phyloP scores from a whole-genome alignment of 1,284 basidiomycete genomes.

The Tylopilus sp. region DNA sequence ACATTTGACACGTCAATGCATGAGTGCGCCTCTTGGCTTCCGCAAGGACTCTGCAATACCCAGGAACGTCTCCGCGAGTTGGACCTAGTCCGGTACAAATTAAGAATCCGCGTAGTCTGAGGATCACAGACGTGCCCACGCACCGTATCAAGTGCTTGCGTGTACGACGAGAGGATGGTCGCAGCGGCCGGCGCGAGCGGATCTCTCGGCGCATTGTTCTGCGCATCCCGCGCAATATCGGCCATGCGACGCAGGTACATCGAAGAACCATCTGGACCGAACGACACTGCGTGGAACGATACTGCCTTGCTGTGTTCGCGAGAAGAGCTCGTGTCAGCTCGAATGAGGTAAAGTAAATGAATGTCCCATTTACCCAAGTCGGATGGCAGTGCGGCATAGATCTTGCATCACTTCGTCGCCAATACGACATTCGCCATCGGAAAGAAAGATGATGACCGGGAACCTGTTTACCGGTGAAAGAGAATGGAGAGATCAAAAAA shows the following conservation, averaged over 20 bases:
- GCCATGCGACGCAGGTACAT: slow-evolving; percentile 47
- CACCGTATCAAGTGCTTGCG: slow-evolving; percentile 52
- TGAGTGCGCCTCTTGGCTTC: slow-evolving; percentile 49
- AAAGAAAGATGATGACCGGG: slow-evolving; percentile 62
- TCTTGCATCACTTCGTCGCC: slow-evolving; percentile 41
- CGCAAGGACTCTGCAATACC: slow-evolving; percentile 55
- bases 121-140: slow-evolving; percentile 11
- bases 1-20: slow-evolving; percentile 15
- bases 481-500: neutral
- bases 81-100: slow-evolving; percentile 37
- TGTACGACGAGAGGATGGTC: slow-evolving; percentile 45
- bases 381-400: slow-evolving; percentile 44
- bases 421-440: slow-evolving; percentile 50
- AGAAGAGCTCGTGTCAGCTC: neutral
- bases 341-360: neutral
- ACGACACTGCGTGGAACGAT: slow-evolving; percentile 57
- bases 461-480: slow-evolving; percentile 33
- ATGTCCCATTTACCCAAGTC: slow-evolving; percentile 40
- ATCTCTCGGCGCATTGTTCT: slow-evolving; percentile 45
- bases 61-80: slow-evolving; percentile 57
- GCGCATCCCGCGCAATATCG: slow-evolving; percentile 47
- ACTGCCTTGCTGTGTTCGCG: slow-evolving; percentile 43
- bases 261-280: slow-evolving; percentile 40
- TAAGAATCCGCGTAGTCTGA: neutral
- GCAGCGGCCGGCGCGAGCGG: slow-evolving; percentile 37